A percentile compares a stretch with the other conserved stretches of the same genome.
Conservation (phyloP, 1,284 basidiomycete species). For the Irpex lacteus region DNA sequence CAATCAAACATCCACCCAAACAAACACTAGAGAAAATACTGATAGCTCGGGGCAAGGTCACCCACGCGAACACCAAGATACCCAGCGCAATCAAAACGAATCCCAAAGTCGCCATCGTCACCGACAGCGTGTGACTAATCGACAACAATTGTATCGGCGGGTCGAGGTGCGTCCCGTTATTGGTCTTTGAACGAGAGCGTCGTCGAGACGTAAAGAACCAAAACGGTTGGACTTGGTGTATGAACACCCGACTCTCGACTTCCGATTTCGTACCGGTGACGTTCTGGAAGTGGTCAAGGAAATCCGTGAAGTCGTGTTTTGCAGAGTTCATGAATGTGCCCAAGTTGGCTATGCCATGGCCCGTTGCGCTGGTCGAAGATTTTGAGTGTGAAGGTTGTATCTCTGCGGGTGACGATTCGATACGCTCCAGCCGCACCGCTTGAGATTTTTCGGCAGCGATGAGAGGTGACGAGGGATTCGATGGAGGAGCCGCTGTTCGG, state of each 20-base stretch:
- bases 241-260: conserved; percentile 28
- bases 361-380: background rate
- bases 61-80: conserved; percentile 51
- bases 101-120: conserved; percentile 46
- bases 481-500: background rate
- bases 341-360: background rate
- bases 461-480: background rate
- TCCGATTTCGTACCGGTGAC: conserved; percentile 1
- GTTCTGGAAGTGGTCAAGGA: conserved; percentile 3
- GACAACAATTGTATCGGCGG: conserved; percentile 46
- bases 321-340: background rate
- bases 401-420: background rate
- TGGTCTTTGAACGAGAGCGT: conserved; percentile 15
- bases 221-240: conserved; percentile 24
- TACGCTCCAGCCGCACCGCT: background rate
- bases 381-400: conserved; percentile 2
- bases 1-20: conserved; percentile 35
- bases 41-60: conserved; percentile 38
- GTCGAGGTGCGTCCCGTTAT: conserved; percentile 5
- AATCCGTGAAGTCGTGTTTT: background rate
- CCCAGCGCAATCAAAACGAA: conserved; percentile 50
- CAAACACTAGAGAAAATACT: conserved; percentile 41
- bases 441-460: background rate
- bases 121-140: conserved; percentile 47
- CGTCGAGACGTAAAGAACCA: conserved; percentile 17